These are phyloP conservation scores for Sugiyamaella marilandica DNA, from an alignment of 805 yeast species.

Conservation along the genomic window DNA sequence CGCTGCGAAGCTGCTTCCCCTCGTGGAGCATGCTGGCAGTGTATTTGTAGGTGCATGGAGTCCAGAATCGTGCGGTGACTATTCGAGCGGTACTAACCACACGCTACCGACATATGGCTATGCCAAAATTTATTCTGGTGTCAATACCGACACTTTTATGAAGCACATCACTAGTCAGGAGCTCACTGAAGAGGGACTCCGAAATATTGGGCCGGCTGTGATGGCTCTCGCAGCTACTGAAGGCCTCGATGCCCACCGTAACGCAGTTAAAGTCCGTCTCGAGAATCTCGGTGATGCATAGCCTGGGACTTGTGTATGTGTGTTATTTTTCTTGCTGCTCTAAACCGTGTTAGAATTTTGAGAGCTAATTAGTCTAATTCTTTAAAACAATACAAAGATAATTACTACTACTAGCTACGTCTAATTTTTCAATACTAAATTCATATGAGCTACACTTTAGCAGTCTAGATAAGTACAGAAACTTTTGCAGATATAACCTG, in stretches of 20 bases:
- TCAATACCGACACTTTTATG: slow-evolving; percentile 91
- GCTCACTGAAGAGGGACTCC: slow-evolving; percentile 78
- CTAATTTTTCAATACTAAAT: not conserved
- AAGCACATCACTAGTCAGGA: slow-evolving; percentile 93
- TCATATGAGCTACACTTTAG: too few relatives aligned
- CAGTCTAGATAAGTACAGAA: too few relatives aligned
- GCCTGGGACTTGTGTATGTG: not conserved
- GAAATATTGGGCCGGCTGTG: slow-evolving; percentile 90
- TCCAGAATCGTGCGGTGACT: slow-evolving; percentile 98
- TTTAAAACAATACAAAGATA: too few relatives aligned
- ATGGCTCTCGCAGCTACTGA: slow-evolving; percentile 94
- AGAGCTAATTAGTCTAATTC: too few relatives aligned
- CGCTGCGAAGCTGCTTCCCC: slow-evolving; percentile 65
- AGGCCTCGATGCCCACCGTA: slow-evolving; percentile 95
- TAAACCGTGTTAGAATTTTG: too few relatives aligned
- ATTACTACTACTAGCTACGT: too few relatives aligned
- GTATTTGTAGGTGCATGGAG: slow-evolving; percentile 95
- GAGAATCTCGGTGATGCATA: slow-evolving; percentile 32
- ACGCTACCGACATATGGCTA: slow-evolving; percentile 98
- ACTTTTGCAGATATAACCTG: too few relatives aligned
- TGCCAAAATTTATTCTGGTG: slow-evolving; percentile 96
- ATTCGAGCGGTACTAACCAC: slow-evolving; percentile 97
- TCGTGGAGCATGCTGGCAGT: slow-evolving; percentile 90
- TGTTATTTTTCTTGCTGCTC: not conserved
- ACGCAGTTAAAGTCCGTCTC: slow-evolving; percentile 94